Evolutionary conservation across 306 rosid genomes (phyloP), one percentile per base, ranked within the genome.

Genomic region (Crotalaria pallida): DNA sequence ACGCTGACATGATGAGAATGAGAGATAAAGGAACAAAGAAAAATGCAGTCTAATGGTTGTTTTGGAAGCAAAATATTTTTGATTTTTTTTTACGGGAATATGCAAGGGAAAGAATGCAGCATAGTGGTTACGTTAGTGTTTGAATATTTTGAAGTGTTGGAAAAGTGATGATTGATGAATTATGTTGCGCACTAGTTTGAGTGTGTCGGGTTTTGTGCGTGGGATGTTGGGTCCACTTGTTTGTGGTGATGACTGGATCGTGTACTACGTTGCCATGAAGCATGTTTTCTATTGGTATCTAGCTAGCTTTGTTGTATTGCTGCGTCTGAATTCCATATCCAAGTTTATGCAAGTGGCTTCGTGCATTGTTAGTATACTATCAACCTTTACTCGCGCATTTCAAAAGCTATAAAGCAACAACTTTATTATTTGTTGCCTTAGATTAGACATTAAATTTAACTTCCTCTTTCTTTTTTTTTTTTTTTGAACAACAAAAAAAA

Each of bases 291-390:
- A 69, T 56, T 55, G 31, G 65, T 40, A 10, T 23, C 2, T 27
- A 5, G 10, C 45, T 43, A n/a, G n/a, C n/a, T n/a, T n/a, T n/a
- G n/a, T 26, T 27, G 7, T 57, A 43, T 29, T 24, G 67, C 67
- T 71, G 67, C 47, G 67, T 71, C 67, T 44, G 76, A 71, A 71
- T 43, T 48, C 67, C 76, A 71, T 33, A 33, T 27, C 13, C 2
- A 58, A 10, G 16, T 0, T 52, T 52, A 2, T 38, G 1, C 2
- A 38, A 38, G 45, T 40, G 29, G 12, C 5, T 2, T 10, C 3
- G 26, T 49, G 56, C 56, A 15, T 33, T n/a, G n/a, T 33, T 33
- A 33, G 1, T 9, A 29, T 1, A 29, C 33, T 29, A 29, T 29
- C 29, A 26, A 26, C 29, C 1, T 26, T 26, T 26, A 1, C 1